phyloP scores from a whole-genome alignment of 768 basidiomycete genomes.

The Podaxis mareebaensis region DNA sequence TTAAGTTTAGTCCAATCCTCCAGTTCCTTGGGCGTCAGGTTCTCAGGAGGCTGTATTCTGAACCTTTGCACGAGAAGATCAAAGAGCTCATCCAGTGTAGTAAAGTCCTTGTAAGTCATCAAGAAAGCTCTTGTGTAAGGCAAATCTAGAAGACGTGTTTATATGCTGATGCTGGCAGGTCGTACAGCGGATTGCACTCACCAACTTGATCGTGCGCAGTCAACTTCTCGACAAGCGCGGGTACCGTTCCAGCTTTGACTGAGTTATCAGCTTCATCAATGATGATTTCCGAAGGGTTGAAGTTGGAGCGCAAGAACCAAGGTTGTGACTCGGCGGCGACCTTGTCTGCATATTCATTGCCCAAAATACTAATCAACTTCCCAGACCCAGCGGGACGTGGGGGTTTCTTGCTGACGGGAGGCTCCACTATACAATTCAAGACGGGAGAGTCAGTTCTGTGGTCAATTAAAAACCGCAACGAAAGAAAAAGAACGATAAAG shows the following conservation, averaged over 20 bases:
- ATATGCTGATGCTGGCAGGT: background rate
- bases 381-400: conserved; percentile 50
- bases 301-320: conserved; percentile 86
- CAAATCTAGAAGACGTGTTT: conserved; percentile 48
- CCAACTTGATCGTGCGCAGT: conserved; percentile 90
- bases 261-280: conserved; percentile 77
- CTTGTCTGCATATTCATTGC: conserved; percentile 49
- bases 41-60: conserved; percentile 71
- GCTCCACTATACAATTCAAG: background rate
- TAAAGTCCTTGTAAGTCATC: conserved; percentile 96
- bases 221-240: conserved; percentile 84
- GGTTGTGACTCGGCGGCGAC: conserved; percentile 53
- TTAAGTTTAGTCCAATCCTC: conserved; percentile 85
- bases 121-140: conserved; percentile 87
- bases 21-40: conserved; percentile 57
- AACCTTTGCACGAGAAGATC: conserved; percentile 82
- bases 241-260: conserved; percentile 84
- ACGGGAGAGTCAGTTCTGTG: background rate
- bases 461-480: background rate
- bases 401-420: conserved; percentile 5
- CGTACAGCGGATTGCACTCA: conserved; percentile 32
- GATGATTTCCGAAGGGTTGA: conserved; percentile 75
- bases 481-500: background rate
- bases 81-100: conserved; percentile 78
- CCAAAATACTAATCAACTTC: conserved; percentile 55